These are phyloP conservation scores for Mycena indigotica DNA, from an alignment of 768 basidiomycete genomes.

Conservation along the genomic window DNA sequence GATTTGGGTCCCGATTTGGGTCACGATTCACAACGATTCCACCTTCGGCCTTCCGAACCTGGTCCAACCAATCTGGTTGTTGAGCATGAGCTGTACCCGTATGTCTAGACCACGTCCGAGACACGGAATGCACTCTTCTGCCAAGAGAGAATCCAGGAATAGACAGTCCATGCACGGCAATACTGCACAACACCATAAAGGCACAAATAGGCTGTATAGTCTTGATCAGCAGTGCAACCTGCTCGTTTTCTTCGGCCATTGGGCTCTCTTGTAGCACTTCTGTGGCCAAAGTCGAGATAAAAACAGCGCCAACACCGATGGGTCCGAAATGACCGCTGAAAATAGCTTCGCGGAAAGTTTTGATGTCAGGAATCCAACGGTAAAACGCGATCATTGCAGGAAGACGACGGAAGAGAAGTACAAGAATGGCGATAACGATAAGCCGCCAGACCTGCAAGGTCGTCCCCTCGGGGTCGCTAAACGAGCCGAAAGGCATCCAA, in stretches of 20 bases:
- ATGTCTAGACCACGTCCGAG: constrained; percentile 88
- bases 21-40: constrained; percentile 89
- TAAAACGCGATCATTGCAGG: constrained; percentile 85
- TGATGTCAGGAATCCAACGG: constrained; percentile 94
- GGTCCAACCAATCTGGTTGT: constrained; percentile 81
- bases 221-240: constrained; percentile 66
- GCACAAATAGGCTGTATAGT: constrained; percentile 91
- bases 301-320: constrained; percentile 79
- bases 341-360: constrained; percentile 89
- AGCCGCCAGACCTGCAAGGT: constrained; percentile 84
- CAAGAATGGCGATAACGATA: constrained; percentile 76
- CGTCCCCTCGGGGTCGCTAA: constrained; percentile 57
- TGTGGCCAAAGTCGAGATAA: constrained; percentile 85
- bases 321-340: constrained; percentile 97
- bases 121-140: constrained; percentile 85
- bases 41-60: constrained; percentile 67
- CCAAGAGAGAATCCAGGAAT: constrained; percentile 95
- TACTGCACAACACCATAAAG: constrained; percentile 92
- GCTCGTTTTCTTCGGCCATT: constrained; percentile 48
- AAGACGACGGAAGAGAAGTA: constrained; percentile 81
- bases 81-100: constrained; percentile 35
- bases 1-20: constrained; percentile 71
- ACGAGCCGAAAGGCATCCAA: constrained; percentile 92
- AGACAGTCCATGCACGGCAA: constrained; percentile 85
- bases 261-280: constrained; percentile 49